Base-by-base conservation (phyloP, 352 stramenopile genomes). In the Phytophthora niederhauseri region DNA sequence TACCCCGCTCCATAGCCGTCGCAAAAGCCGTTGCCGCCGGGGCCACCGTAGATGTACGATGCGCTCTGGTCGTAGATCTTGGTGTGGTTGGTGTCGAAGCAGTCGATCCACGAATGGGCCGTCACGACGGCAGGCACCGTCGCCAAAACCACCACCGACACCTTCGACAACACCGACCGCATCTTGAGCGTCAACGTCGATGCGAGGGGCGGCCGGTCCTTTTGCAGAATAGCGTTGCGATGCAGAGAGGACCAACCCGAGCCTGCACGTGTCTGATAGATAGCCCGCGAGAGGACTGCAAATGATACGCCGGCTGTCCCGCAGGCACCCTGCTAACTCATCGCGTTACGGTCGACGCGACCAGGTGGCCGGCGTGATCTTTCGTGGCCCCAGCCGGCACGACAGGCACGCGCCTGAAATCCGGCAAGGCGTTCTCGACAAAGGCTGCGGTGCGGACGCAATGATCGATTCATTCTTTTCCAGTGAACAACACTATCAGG, bases 71-170 rank as follows among this genome's bases (percentile, higher is more conserved):
- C 77, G 56, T 93, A 91, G 12, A 91, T 57, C 68, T 89, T 89
- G 7, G 67, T 76, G 54, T 80, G 72, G 64, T 83, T 76, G 53
- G 79, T 90, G 72, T 85, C 76, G 51, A 89, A 49, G 28, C 81
- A 89, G 61, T 89, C 81, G 53, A 91, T 84, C 82, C 85, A 92
- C 14, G 83, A 78, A 68, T 93, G 85, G n/a, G 77, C 46, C 31
- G 53, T 68, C 3, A 68, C 56, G 46, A 76, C 34, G 15, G 70
- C 7, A 52, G 43, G 63, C 53, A 64, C 54, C 46, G 49, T 22
- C 49, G 48, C 50, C 8, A 57, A 60, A 11, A 68, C 41, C 24
- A 68, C 41, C 24, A 53, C n/a, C 7, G 46, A 71, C 14, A 71
- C 53, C 66, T 58, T 83, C 76, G 6, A 88, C 66, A 41, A 88